Evolutionary conservation across 352 stramenopile species (phyloP), one percentile per base, ranked within the genome.

Genomic region (Chrysophaeum taylorii): DNA sequence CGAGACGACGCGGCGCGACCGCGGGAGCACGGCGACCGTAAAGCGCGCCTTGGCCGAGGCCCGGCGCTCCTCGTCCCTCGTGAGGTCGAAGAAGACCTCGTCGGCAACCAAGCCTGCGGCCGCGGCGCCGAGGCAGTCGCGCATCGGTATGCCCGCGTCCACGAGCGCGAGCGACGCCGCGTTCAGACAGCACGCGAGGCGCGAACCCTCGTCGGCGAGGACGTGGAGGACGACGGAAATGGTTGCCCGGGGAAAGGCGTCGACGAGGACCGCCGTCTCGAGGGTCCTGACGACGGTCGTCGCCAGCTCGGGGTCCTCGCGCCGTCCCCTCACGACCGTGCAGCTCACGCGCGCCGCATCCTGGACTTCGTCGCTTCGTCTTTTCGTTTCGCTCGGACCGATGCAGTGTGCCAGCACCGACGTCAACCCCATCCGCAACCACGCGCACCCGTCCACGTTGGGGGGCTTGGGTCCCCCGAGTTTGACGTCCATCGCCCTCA

Each of bases 121-220:
- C 52, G 52, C 52, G 27, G 9, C 75, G 62, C 76, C 83, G 16
- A 84, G 75, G 70, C 86, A 74, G 64, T 87, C 82, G 69, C 82
- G 84, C 48, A 87, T 71, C 14, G 79, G 75, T 27, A 88, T 79
- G 21, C 81, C 82, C 31, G 80, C 80, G 80, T 88, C 79, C 18
- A 87, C 75, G 16, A 86, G 73, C 23, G 82, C 82, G 21, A 82
- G 69, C 21, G 78, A 81, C 43, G 77, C 73, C 25, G 82, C 80
- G 73, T 88, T 88, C 66, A 86, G 85, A 12, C 74, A 69, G 31
- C 79, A 76, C 64, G 77, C 79, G 43, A 86, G 73, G 43, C 79
- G 71, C 50, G 79, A 80, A n/a, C 82, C 82, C 64, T 88, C 82
- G 69, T 88, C 82, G 1, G 79, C 76, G 23, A 87, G 45, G 35